These are phyloP conservation scores for Penicillium sp. DNA, from an alignment of 2,329 filamentous ascomycete species.

Conservation along the genomic window DNA sequence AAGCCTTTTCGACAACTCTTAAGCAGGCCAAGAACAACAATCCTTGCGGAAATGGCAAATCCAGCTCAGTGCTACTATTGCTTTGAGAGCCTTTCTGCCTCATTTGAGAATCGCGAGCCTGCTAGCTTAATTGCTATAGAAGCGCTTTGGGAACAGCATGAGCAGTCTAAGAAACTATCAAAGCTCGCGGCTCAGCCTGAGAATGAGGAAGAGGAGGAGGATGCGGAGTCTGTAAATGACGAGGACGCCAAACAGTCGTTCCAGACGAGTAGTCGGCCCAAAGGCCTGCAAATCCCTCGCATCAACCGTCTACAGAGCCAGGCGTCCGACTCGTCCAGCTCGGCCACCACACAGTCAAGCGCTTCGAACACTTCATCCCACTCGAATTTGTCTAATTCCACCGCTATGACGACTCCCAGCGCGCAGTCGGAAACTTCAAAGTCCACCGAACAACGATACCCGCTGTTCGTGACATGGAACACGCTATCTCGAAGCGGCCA, in stretches of 20 bases:
- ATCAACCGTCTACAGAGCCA: constrained; percentile 36
- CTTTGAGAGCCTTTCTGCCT: constrained; percentile 80
- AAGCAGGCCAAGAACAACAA: background rate
- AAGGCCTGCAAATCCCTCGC: constrained; percentile 30
- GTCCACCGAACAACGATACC: constrained; percentile 54
- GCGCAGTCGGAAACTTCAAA: constrained; percentile 35
- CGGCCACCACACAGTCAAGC: constrained; percentile 43
- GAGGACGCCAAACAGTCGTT: constrained; percentile 18
- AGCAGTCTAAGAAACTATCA: constrained; percentile 41
- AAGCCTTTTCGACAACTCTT: background rate
- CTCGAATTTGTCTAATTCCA: constrained; percentile 43
- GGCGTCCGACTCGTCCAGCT: constrained; percentile 40
- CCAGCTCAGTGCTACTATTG: constrained; percentile 85
- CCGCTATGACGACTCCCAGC: constrained; percentile 46
- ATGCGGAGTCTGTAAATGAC: constrained; percentile 30
- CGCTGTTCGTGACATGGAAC: constrained; percentile 96
- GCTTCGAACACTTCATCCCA: constrained; percentile 50
- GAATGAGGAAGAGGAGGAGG: constrained; percentile 32
- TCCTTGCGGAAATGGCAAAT: constrained; percentile 67
- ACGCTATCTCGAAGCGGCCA: constrained; percentile 61
- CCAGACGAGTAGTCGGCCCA: constrained; percentile 13
- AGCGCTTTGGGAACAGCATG: constrained; percentile 62
- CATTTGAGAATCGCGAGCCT: constrained; percentile 67
- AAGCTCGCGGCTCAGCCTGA: constrained; percentile 24
- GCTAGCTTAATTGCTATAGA: constrained; percentile 68